Conservation (phyloP, 306 rosid genomes). For the Geum urbanum region DNA sequence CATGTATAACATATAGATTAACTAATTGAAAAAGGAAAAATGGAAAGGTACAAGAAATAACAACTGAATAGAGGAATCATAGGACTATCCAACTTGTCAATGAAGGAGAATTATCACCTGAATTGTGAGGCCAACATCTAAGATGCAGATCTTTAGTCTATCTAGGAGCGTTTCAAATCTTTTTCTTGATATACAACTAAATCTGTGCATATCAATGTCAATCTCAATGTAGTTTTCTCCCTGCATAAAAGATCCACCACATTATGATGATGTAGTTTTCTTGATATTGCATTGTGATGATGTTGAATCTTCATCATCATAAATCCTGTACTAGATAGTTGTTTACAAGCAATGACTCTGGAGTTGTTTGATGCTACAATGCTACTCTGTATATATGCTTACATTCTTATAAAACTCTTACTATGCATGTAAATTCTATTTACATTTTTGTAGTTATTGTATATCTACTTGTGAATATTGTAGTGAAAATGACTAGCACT, state of each 20-base stretch:
- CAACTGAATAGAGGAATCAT: not conserved
- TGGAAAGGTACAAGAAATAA: not conserved
- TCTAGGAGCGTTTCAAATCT: slow-evolving; percentile 90
- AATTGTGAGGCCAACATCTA: slow-evolving; percentile 95
- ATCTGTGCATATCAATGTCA: slow-evolving; percentile 96
- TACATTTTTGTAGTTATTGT: too few relatives aligned
- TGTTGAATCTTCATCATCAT: too few relatives aligned
- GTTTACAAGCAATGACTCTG: too few relatives aligned
- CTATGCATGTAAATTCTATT: too few relatives aligned
- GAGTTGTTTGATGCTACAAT: too few relatives aligned
- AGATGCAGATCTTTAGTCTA: slow-evolving; percentile 68
- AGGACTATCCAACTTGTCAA: too few relatives aligned
- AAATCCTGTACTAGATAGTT: too few relatives aligned
- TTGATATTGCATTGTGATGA: too few relatives aligned
- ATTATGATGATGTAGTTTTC: slow-evolving; percentile 46
- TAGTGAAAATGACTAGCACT: too few relatives aligned
- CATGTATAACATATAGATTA: slow-evolving; percentile 11
- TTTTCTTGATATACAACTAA: slow-evolving; percentile 88
- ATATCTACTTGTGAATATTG: too few relatives aligned
- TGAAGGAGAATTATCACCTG: slow-evolving; percentile 40
- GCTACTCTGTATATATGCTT: too few relatives aligned
- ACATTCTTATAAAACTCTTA: too few relatives aligned
- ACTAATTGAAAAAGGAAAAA: not conserved
- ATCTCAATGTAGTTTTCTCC: slow-evolving; percentile 95
- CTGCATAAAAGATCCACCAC: slow-evolving; percentile 25